Base-by-base conservation (phyloP, 23 red algal genomes). In the Agarophyton chilense region DNA sequence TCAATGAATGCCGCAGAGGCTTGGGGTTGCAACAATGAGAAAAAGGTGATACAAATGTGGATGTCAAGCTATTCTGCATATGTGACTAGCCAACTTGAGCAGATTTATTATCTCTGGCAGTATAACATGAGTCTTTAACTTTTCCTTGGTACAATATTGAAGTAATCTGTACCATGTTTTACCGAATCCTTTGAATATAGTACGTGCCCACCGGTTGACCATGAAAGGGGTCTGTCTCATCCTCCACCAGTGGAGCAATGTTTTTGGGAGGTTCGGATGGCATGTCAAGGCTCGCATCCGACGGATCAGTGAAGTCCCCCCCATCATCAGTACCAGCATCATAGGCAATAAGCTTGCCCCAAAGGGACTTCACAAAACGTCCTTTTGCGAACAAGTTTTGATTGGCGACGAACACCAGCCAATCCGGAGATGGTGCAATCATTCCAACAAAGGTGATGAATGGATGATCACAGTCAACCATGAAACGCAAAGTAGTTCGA, bases 351-450 rank as follows among this genome's bases (percentile, higher is more conserved):
- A 84, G 80, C 40, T 53, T 52, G 34, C 80, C 80, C 22, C 22
- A 62, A 10, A 25, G 58, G 10, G 42, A 50, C 16, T 2, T 19
- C 2, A 71, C 36, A 52, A 84, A 84, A 16, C 36, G 19, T 16
- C 55, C 61, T 0, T 53, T 29, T 5, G 22, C 24, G 55, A 44
- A 84, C 80, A 84, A 19, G 53, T 88, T 88, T 10, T 9, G 51
- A 58, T 84, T 84, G 42, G 35, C 57, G 8, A 84, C 38, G 10
- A 72, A 66, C 38, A 88, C 83, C 42, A 88, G 52, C 83, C 83
- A 88, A 42, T 88, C 83, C 22, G 83, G 83, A 36, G 65, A 62
- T 22, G 83, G 83, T 4, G 83, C 83, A 52, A 88, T 61, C 83
- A 88, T 88, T 8, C 66, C 83, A 17, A 88, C 35, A 31, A 77